Conservation (phyloP, 345 rosid genomes). For the Noccaea bulbosa region DNA sequence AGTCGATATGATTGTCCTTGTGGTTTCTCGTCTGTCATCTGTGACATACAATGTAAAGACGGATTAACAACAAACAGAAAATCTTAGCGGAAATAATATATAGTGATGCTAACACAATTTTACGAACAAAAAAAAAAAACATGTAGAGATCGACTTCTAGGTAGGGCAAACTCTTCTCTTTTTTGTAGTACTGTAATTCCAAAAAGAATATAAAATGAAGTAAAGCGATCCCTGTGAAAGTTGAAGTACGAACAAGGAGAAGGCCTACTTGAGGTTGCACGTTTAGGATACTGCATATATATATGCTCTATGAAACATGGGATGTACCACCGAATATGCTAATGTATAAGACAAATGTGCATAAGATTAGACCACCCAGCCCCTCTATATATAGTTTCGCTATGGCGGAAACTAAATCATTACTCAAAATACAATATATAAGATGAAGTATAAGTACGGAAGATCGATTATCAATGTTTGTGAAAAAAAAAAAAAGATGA, state of each 20-base stretch:
- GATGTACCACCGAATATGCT: slow-evolving; percentile 44
- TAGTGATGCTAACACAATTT: no score
- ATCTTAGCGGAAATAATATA: no score
- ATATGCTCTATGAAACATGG: slow-evolving; percentile 33
- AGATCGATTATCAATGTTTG: not conserved
- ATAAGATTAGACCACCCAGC: slow-evolving; percentile 7
- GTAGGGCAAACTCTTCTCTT: no score
- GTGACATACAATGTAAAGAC: not conserved
- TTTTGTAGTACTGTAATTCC: no score
- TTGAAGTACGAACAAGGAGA: not conserved
- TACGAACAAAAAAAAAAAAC: no score
- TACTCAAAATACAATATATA: not conserved
- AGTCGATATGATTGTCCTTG: not conserved
- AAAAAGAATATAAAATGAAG: no score
- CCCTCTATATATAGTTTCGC: slow-evolving; percentile 33
- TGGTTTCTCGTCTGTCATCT: slow-evolving; percentile 6
- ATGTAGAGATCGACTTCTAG: no score
- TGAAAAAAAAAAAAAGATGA: not conserved
- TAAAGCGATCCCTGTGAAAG: no score
- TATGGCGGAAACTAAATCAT: not conserved
- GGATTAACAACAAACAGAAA: no score
- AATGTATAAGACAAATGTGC: slow-evolving; percentile 13
- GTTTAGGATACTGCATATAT: slow-evolving; percentile 5
- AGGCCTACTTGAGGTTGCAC: not conserved
- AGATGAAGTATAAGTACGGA: not conserved